Evolutionary conservation across 371 early-diverging fungal genomes (phyloP), one percentile per base, ranked within the genome.

Genomic region (Massospora cicadina): DNA sequence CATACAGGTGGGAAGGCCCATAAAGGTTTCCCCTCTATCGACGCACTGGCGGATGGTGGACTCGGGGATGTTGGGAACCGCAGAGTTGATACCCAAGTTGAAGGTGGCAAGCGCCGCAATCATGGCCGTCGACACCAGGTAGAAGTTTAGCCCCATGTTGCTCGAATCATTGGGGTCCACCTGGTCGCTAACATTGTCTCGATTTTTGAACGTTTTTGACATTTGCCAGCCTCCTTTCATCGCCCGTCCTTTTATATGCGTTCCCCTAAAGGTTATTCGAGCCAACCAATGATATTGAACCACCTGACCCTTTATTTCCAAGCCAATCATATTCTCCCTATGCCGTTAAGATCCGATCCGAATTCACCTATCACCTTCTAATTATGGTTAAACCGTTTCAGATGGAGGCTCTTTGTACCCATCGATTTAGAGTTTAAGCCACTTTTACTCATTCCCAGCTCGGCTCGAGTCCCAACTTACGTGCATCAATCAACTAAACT

Each of bases 11-110:
- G 63, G 63, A 12, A 43, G 55, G 24, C n/a, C 53, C 13, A 26
- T 21, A 10, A 7, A 5, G 24, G 1, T 24, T 26, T 55, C 28
- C 1, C 21, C n/a, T 21, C 5, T 29, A 2, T 27, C 24, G 0
- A 5, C 2, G 58, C 67, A 67, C 1, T 54, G 33, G 7, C 55
- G 23, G 28, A 67, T 67, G 21, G 60, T 58, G 13, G 55, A 13
- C 43, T 67, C 67, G 0, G 67, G 67, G 24, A 60, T 57, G 43
- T 67, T 67, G 1, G 63, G 31, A 24, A 60, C 67, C 30, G 57
- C 60, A 26, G 33, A 63, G 58, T 62, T 62, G 58, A 33, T 58
- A 7, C 67, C 67, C 27, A 57, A 24, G 33, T 54, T 33, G 58
- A 67, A 67, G 5, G 62, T 30, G 33, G 63, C 53, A 7, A 67